Evolutionary conservation across 345 rosid genomes (phyloP), one percentile per base, ranked within the genome.

Genomic region (Salix koriyanagi): DNA sequence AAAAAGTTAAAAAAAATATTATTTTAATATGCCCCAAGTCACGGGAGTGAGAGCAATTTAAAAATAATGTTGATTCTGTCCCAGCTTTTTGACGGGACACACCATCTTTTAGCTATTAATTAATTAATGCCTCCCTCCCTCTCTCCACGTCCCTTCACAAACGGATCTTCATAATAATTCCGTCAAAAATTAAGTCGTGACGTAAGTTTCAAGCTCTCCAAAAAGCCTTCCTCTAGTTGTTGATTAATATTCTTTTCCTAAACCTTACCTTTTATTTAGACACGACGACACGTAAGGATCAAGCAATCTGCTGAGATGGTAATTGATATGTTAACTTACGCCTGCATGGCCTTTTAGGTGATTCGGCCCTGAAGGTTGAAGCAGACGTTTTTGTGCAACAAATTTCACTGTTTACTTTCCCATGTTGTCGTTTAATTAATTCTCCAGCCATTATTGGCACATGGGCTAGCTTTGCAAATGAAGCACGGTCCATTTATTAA

Each of bases 201-300:
- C 81, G 74, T 74, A 36, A 39, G 71, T 50, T 73, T 21, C 66
- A 77, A 77, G 81, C 73, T 65, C 79, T 72, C 36, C 21, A 1
- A 58, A 58, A 58, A 9, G 64, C 28, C 12, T 58, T 58, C 64
- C 64, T 58, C 3, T 23, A 9, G 10, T 58, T 58, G 15, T 11
- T 58, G 64, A 23, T 58, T 58, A 23, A 58, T 8, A 18, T 50
- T 8, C 12, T 54, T 21, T 10, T n/a, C 10, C 61, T 1, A 3
- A 23, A 58, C 61, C 69, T 0, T 18, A 7, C 50, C 18, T 68
- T 21, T 68, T 19, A 37, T 23, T 18, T 11, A n/a, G 71, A 4
- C 16, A 21, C 14, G 46, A 68, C n/a, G 18, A 68, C 48, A 41
- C 50, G 71, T 68, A 68, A 68, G 42, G 71, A 68, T 10, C 18